Percentiles rank a stretch among this genome's conserved stretches.
Conservation (phyloP, 2,329 filamentous ascomycete species). For the Xylariaceae sp. region DNA sequence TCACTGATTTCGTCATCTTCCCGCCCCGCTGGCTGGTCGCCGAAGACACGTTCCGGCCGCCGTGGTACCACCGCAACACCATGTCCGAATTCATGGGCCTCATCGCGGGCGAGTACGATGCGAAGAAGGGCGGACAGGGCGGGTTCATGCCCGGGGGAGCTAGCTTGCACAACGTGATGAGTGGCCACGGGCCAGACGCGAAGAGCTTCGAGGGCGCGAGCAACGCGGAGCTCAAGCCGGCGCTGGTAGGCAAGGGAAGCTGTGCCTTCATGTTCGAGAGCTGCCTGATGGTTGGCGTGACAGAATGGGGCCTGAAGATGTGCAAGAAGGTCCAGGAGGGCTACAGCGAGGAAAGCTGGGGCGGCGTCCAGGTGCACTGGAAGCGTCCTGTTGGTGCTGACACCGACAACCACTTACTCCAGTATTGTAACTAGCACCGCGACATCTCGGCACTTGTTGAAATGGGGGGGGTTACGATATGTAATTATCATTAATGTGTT, state of each 20-base stretch:
- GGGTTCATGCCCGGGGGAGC: constrained; percentile 46
- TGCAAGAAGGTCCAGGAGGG: constrained; percentile 57
- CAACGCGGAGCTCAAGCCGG: constrained; percentile 56
- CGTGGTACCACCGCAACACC: constrained; percentile 57
- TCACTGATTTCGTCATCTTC: constrained; percentile 60
- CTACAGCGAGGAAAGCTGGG: constrained; percentile 82
- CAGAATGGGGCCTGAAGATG: constrained; percentile 59
- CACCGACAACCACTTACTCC: constrained; percentile 25
- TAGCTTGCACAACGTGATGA: constrained; percentile 56
- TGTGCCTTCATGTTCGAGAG: constrained; percentile 68
- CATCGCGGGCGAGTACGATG: constrained; percentile 45
- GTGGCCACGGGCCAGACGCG: constrained; percentile 50
- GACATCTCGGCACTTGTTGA: background rate
- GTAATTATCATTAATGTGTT: too few relatives aligned
- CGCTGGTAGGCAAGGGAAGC: constrained; percentile 54
- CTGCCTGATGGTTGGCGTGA: constrained; percentile 64
- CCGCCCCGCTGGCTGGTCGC: constrained; percentile 56
- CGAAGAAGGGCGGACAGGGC: constrained; percentile 42
- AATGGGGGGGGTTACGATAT: too few relatives aligned
- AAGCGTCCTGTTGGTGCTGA: constrained; percentile 34
- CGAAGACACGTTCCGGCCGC: constrained; percentile 55
- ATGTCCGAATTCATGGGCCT: constrained; percentile 51
- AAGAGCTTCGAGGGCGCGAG: constrained; percentile 48
- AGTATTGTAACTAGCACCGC: constrained; percentile 6
- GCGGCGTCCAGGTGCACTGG: constrained; percentile 59